Evolutionary conservation across 257 asterid species (phyloP), one percentile per base, ranked within the genome.

Genomic region (Jaltomata sinuosa): DNA sequence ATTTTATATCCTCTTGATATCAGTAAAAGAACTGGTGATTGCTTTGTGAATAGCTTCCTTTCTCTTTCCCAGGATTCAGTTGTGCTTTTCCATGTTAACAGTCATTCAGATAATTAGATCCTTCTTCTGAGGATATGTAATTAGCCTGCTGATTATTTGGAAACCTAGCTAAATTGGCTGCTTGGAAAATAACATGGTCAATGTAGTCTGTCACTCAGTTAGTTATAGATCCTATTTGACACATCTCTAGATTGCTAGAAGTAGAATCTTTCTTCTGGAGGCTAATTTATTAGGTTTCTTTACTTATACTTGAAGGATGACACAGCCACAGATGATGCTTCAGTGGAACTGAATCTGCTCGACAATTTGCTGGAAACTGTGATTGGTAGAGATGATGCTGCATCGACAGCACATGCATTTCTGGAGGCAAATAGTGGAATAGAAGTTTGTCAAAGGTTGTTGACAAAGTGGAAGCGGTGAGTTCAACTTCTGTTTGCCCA

Each of bases 381-480:
- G 87, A 86, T 89, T 87, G 88, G 90, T 83, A 89, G 89, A 88
- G 93, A 91, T 65, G 95, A 91, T 36, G 84, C 82, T 57, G 83
- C 86, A 57, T 88, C 96, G 71, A 86, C 87, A 65, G 97, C 94
- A 22, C 90, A 71, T 77, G 86, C 85, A n/a, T 94, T 94, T 87
- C 87, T 97, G 86, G 97, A 92, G 87, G 91, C 89, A 80, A 87
- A 93, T 80, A 85, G 85, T 80, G 94, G 91, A 32, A 76, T 88
- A n/a, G 98, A 95, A 83, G 89, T 79, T 82, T 93, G 97, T 85
- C 88, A 88, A 83, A 89, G 91, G 68, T 74, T 97, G 85, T 84
- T 90, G 85, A 87, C 90, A 21, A 83, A 47, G 88, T 91, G 95
- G 95, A 84, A 87, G 78, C 87, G 97, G 99, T 96, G 88, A 89